Evolutionary conservation across 306 rosid species (phyloP).

Genomic region (Leucaena leucocephala): DNA sequence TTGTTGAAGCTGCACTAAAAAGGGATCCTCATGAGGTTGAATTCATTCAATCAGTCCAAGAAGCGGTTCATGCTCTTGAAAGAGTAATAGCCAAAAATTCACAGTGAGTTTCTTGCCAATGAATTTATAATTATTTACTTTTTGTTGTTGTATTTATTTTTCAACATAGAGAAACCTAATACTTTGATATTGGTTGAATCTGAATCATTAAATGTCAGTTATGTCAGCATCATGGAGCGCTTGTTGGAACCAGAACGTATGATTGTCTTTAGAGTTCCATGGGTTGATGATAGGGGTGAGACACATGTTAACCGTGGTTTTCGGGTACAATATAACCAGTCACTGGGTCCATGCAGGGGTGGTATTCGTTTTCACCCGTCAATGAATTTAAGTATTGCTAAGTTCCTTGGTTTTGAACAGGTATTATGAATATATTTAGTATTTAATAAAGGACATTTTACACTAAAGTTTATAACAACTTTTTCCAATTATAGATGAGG

Average conservation of each 20-base stretch:
- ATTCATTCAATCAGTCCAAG: constrained; percentile 81
- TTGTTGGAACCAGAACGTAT: constrained; percentile 86
- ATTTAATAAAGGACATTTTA: background rate
- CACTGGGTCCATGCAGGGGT: constrained; percentile 91
- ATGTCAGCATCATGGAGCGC: constrained; percentile 86
- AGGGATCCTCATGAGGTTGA: constrained; percentile 89
- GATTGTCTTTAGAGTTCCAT: constrained; percentile 79
- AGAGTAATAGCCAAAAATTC: constrained; percentile 89
- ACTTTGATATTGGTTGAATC: constrained; percentile 27
- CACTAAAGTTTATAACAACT: background rate
- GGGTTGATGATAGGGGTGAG: constrained; percentile 87
- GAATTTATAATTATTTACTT: constrained; percentile 11
- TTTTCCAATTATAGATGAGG: background rate
- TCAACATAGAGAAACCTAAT: background rate
- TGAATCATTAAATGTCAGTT: constrained; percentile 48
- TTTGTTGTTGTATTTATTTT: background rate
- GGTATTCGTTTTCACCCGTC: constrained; percentile 85
- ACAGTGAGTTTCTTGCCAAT: constrained; percentile 58
- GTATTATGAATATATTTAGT: constrained; percentile 45
- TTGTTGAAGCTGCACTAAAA: constrained; percentile 80
- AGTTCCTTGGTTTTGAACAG: constrained; percentile 90
- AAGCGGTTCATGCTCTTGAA: constrained; percentile 81
- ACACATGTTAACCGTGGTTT: constrained; percentile 76
- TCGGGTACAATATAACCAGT: constrained; percentile 82
- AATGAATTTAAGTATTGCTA: constrained; percentile 77